Base-by-base conservation (phyloP, 352 stramenopile species). In the Globisporangium cystogenes region DNA sequence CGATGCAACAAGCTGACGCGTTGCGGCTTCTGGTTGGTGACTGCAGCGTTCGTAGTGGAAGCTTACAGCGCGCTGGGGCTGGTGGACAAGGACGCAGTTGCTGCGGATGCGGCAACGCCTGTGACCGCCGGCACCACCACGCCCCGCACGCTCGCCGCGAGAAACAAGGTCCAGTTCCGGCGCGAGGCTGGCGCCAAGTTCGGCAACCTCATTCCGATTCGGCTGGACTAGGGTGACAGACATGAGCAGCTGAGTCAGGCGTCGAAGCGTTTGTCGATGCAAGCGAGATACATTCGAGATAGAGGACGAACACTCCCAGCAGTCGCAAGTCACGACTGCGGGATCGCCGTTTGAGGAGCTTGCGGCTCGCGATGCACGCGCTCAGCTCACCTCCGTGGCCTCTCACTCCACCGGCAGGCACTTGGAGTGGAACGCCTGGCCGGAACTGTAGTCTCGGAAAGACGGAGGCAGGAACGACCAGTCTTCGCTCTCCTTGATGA, bases 381-480 rank as follows among this genome's bases (percentile, higher is more conserved):
- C 11, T 39, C 33, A 16, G 12, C 4, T n/a, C 33, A 39, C 33
- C 33, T 15, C 31, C 8, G 4, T 3, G 31, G 10, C 31, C 21
- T 12, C 24, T 46, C 35, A 71, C 36, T 89, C 81, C 33, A 83
- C 67, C 23, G 81, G 64, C 36, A 92, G 71, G 60, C 83, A 94
- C 67, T 88, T 91, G 60, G 74, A 75, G 60, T 94, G 83, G 65
- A 89, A 92, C 37, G 83, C 77, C 62, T 90, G 72, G 40, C 81
- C 83, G 20, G 79, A 87, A 27, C 76, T 65, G 58, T 94, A 94
- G 68, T 92, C 83, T 35, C 83, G 78, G 64, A 92, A 92, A n/a
- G 81, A 88, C 27, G 83, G 83, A 64, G 83, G 83, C 43, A 94
- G 55, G 43, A 88, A 92, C 12, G 77, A 76, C 67, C 74, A 88